A percentile compares a stretch with the other conserved stretches of the same genome.
Evolutionary conservation across 768 basidiomycete genomes (phyloP).

Genomic region (Cystofilobasidium capitatum): DNA sequence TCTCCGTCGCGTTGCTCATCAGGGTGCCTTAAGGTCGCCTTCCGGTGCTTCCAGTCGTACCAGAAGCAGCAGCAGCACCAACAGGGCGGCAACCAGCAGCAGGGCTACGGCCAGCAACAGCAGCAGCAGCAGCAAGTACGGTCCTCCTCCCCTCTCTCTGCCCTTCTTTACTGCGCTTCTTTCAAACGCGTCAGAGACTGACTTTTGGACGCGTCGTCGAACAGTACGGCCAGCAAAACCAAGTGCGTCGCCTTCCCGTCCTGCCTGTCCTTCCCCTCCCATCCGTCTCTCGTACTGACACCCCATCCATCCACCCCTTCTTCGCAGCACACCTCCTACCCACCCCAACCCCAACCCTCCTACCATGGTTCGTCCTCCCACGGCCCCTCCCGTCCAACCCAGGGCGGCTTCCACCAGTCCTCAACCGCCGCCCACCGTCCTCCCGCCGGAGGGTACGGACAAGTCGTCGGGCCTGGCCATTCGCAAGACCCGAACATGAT

Average conservation of each 20-base stretch:
- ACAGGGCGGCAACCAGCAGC: not conserved
- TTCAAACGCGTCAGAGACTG: not conserved
- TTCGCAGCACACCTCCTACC: constrained; percentile 1
- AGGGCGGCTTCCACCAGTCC: constrained; percentile 10
- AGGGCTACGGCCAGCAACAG: constrained; percentile 4
- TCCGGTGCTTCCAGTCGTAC: not conserved
- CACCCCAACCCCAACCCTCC: constrained; percentile 17
- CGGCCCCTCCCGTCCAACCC: not conserved
- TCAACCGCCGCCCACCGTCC: not conserved
- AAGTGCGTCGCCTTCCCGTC: not conserved
- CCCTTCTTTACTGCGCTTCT: not conserved
- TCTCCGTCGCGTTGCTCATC: too few relatives aligned
- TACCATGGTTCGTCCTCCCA: not conserved
- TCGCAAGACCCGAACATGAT: constrained; percentile 40
- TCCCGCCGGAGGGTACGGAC: constrained; percentile 15
- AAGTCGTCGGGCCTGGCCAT: constrained; percentile 20
- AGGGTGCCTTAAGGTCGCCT: not conserved
- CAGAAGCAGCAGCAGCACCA: not conserved
- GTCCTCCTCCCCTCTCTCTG: not conserved
- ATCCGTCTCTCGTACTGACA: not conserved
- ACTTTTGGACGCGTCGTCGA: not conserved
- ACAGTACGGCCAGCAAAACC: not conserved
- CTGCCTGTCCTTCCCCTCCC: not conserved
- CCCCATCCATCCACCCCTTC: not conserved
- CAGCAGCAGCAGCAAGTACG: constrained; percentile 8